phyloP scores from a whole-genome alignment of 78 protist genomes.

The Chrysochromulina tobinii region DNA sequence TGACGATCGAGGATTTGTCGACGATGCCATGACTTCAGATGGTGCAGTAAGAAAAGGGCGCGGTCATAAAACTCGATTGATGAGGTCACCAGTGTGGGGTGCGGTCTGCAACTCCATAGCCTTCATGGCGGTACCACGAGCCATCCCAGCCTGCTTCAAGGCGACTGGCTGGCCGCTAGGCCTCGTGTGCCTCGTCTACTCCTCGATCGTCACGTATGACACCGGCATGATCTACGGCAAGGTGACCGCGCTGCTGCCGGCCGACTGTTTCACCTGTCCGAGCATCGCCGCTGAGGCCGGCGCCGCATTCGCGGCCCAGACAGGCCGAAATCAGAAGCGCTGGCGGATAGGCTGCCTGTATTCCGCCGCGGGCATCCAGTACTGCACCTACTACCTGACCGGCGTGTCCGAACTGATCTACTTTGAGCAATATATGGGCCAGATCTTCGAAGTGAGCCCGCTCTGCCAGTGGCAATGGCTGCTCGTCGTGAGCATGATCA shows the following conservation, averaged over 20 bases:
- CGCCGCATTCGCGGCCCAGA: background rate
- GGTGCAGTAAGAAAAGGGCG: no score
- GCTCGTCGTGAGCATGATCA: background rate
- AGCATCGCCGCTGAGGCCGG: background rate
- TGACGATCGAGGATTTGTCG: no score
- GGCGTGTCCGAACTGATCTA: background rate
- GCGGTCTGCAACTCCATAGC: background rate
- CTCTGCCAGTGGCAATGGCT: slow-evolving; percentile 30
- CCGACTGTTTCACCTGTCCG: background rate
- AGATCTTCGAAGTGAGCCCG: background rate
- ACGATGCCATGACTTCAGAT: no score
- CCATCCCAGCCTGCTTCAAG: background rate
- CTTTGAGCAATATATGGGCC: background rate
- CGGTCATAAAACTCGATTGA: no score
- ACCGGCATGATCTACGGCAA: background rate
- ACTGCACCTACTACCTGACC: background rate
- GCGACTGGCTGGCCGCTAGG: background rate
- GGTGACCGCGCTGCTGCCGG: background rate
- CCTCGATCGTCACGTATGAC: background rate
- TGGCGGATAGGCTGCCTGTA: no score
- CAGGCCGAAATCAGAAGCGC: background rate
- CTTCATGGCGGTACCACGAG: background rate
- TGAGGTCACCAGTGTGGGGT: background rate
- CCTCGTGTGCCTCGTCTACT: background rate
- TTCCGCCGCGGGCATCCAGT: background rate